These are phyloP conservation scores for Ormosia semicastrata DNA, from an alignment of 306 rosid species.

Conservation along the genomic window DNA sequence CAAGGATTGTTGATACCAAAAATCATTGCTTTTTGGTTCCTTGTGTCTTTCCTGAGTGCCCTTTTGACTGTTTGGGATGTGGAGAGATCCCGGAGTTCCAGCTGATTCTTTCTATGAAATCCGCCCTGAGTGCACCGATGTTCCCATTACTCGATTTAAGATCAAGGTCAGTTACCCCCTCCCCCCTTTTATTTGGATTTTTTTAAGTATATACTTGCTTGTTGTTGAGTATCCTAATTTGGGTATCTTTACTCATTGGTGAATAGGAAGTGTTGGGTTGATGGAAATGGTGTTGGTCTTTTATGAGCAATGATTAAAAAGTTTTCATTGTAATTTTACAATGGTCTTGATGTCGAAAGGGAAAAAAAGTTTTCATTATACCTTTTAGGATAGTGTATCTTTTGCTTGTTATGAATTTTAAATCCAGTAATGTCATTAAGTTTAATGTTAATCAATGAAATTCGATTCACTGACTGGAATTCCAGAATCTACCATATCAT, in stretches of 20 bases:
- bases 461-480: neutral
- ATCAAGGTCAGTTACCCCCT: conserved; percentile 61
- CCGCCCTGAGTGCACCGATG: conserved; percentile 87
- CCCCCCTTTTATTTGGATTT: neutral
- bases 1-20: neutral
- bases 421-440: neutral
- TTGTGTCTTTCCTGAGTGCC: neutral
- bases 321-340: too few relatives aligned
- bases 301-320: too few relatives aligned
- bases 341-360: neutral
- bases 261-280: neutral
- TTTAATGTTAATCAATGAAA: neutral
- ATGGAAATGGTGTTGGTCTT: conserved; percentile 6
- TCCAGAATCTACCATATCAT: neutral
- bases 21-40: neutral
- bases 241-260: neutral
- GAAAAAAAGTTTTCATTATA: neutral
- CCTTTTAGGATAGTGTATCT: conserved; percentile 6
- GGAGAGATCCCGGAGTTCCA: conserved; percentile 81
- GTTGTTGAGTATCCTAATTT: conserved; percentile 17
- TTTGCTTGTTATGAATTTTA: conserved; percentile 9
- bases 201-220: neutral
- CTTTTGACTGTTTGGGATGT: conserved; percentile 58
- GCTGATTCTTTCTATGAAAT: conserved; percentile 94
- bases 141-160: conserved; percentile 77